Base-by-base conservation (phyloP, 2,329 filamentous ascomycete species). In the Cladosporium sphaerospermum region DNA sequence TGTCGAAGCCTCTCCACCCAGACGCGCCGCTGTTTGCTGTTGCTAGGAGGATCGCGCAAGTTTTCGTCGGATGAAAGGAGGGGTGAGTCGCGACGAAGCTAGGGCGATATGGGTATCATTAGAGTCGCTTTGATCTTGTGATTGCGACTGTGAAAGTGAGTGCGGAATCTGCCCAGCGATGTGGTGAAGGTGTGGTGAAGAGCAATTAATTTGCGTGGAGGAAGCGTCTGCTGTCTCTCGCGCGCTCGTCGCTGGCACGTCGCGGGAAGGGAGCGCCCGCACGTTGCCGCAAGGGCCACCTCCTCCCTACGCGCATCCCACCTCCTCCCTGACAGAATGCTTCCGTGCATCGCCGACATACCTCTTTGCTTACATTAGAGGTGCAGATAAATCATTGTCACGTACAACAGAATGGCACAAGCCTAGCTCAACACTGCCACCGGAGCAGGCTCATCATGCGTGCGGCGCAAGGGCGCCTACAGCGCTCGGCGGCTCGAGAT, bases 21-120 rank as follows among this genome's bases (percentile, higher is more conserved):
- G 40, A 44, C 48, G 32, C 48, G 48, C 48, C 48, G 32, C 40
- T 23, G 32, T 36, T 42, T 37, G 41, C 16, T 43, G 42, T 31
- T 14, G 42, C 13, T 31, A 11, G 40, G 39, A 10, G 18, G 14
- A 34, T 34, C 13, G 23, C 14, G 39, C 40, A 31, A 39, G 47
- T 42, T 43, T 31, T 50, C 47, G 47, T 33, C 37, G 28, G 48
- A 16, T 14, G 45, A 19, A 19, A 16, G 3, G 36, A 11, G 16
- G 39, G 39, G n/a, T 18, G 37, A 16, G 37, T 49, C 18, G 44
- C 44, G 44, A 16, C 28, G 32, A 16, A 9, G 28, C 45, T 47
- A 47, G 19, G 44, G 52, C 59, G 42, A 60, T 57, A 53, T 54
- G 39, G 55, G 58, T 58, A 57, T 61, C 58, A 55, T 59, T 48